Evolutionary conservation across 768 basidiomycete species (phyloP).

Genomic region (Favolaschia claudopus): DNA sequence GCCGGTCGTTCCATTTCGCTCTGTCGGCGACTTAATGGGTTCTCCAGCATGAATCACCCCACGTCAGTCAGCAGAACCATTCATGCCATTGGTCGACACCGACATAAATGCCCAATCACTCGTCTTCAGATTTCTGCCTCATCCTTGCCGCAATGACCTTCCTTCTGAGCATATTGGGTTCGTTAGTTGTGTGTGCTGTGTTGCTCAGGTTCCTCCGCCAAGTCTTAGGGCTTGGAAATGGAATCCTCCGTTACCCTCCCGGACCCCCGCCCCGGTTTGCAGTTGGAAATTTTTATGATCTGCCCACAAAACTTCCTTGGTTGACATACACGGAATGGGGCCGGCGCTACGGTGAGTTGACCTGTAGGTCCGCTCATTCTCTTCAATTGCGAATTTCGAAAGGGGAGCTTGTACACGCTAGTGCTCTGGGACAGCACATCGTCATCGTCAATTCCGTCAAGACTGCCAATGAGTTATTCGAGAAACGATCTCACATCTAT

Average conservation of each 20-base stretch:
- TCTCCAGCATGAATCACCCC: no score
- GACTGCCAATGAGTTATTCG: constrained; percentile 31
- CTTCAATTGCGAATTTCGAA: neutral
- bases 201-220: neutral
- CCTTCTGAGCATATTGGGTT: no score
- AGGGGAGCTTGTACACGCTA: constrained; percentile 32
- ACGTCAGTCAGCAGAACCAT: no score
- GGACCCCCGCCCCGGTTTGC: constrained; percentile 30
- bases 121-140: no score
- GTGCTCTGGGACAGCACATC: constrained; percentile 32
- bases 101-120: no score
- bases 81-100: no score
- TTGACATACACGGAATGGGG: constrained; percentile 31
- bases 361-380: neutral
- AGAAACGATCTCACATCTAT: constrained; percentile 31
- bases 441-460: constrained; percentile 37
- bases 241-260: constrained; percentile 26
- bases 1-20: no score
- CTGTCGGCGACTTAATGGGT: no score
- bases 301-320: constrained; percentile 29
- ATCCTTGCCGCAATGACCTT: no score
- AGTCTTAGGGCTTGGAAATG: neutral
- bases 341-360: constrained; percentile 26
- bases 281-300: constrained; percentile 29
- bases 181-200: no score